Evolutionary conservation across 192 early-diverging fungal species (phyloP).

Genomic region (Umbelopsis sp.): DNA sequence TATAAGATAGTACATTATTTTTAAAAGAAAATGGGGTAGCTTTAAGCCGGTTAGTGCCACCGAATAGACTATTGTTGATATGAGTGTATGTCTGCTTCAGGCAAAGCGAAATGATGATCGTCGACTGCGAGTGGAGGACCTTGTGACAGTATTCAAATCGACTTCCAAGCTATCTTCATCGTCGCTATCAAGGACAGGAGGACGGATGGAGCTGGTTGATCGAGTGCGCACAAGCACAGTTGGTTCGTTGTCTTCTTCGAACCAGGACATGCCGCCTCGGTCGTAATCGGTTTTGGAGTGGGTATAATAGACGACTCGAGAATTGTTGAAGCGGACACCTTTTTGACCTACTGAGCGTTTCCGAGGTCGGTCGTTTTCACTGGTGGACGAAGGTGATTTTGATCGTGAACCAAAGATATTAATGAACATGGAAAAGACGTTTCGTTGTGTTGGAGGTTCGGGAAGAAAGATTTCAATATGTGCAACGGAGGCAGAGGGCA

Average conservation of each 20-base stretch:
- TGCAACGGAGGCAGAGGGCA: not conserved
- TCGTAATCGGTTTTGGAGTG: slow-evolving; percentile 11
- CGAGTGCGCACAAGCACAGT: too few relatives aligned
- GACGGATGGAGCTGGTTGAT: not conserved
- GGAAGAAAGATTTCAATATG: not conserved
- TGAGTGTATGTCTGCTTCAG: too few relatives aligned
- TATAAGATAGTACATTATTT: too few relatives aligned
- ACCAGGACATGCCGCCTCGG: not conserved
- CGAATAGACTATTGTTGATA: too few relatives aligned
- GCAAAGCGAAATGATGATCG: not conserved
- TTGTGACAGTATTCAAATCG: not conserved
- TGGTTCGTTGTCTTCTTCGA: not conserved
- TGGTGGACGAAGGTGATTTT: not conserved
- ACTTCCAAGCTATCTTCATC: slow-evolving; percentile 5
- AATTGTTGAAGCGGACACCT: slow-evolving; percentile 8
- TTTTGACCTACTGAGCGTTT: slow-evolving; percentile 4
- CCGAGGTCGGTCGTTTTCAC: too few relatives aligned
- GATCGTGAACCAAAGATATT: slow-evolving; percentile 11
- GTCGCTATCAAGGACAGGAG: slow-evolving; percentile 6
- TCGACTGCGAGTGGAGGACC: not conserved
- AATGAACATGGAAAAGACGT: not conserved
- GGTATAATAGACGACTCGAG: slow-evolving; percentile 10
- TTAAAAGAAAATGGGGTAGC: too few relatives aligned
- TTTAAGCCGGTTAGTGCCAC: too few relatives aligned
- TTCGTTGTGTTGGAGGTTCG: not conserved